These are phyloP conservation scores for Camellia lanceoleosa DNA, from an alignment of 148 eudicot species.

Conservation along the genomic window DNA sequence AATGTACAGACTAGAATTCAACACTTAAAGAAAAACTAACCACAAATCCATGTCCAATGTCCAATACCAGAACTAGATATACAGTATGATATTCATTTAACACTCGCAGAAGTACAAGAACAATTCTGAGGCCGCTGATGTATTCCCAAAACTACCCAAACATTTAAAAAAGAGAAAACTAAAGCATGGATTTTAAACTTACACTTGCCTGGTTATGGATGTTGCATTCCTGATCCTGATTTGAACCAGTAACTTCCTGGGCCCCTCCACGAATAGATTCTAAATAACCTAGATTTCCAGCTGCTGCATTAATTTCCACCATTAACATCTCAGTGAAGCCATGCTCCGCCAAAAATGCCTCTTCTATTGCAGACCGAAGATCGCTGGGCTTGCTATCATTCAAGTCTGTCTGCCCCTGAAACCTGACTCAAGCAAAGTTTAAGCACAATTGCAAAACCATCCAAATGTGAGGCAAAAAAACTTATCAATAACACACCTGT, in stretches of 20 bases:
- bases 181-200: conserved; percentile 12
- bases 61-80: conserved; percentile 4
- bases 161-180: neutral
- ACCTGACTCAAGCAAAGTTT: conserved; percentile 44
- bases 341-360: conserved; percentile 86
- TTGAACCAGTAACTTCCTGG: conserved; percentile 44
- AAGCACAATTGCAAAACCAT: neutral
- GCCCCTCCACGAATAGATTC: conserved; percentile 52
- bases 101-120: neutral
- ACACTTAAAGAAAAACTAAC: neutral
- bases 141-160: neutral
- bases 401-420: conserved; percentile 77
- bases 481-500: conserved; percentile 45
- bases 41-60: neutral
- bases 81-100: neutral
- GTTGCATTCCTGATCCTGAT: conserved; percentile 48
- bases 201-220: conserved; percentile 59
- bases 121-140: neutral
- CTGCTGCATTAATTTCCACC: conserved; percentile 80
- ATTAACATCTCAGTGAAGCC: conserved; percentile 79
- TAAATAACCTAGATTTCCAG: conserved; percentile 52
- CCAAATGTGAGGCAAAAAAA: conserved; percentile 4
- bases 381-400: conserved; percentile 56
- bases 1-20: neutral
- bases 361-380: conserved; percentile 83